Evolutionary conservation across 1,284 basidiomycete species (phyloP), one percentile per base, ranked within the genome.

Genomic region (Amylostereum chailletii): DNA sequence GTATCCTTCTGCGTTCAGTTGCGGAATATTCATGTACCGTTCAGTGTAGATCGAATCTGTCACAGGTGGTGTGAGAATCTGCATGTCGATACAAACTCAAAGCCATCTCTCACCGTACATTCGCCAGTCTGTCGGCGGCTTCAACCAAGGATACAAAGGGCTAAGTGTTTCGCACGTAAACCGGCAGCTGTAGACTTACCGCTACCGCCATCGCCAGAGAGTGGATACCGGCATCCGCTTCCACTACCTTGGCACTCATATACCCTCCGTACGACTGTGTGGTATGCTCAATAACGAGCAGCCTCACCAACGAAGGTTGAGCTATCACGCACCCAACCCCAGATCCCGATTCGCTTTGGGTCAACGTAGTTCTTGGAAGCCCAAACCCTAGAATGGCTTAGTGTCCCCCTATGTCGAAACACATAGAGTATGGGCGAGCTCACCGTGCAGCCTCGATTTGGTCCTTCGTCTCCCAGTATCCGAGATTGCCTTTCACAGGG

Each of bases 1-100:
- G 71, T 99, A 99, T 3, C 95, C 95, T 0, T 70, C 76, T 0
- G 76, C 73, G 65, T 99, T 98, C 10, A 76, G 68, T 9, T 71
- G 62, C 0, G 92, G 93, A 30, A 87, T 75, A 58, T 86, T 84
- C 92, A 98, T 94, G 72, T 97, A 98, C n/a, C 95, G 83, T 62
- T 98, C 94, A 1, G 95, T 97, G 65, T 94, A 93, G 48, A 94
- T 83, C 4, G 89, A 86, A 67, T 90, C 88, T 89, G 49, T 34
- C 29, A 41, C 5, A 19, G 26, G 8, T 42, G 32, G 38, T 26
- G 41, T 26, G n/a, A 37, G 3, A 27, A 42, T 29, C 39, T 34
- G 32, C 34, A 19, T 29, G 38, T 8, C n/a, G 53, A 48, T 43
- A 39, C 27, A 37, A 41, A 44, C 2, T 27, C 37, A 4, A 27